Evolutionary conservation across 148 eudicot species (phyloP).

Genomic region (Fagopyrum tataricum): DNA sequence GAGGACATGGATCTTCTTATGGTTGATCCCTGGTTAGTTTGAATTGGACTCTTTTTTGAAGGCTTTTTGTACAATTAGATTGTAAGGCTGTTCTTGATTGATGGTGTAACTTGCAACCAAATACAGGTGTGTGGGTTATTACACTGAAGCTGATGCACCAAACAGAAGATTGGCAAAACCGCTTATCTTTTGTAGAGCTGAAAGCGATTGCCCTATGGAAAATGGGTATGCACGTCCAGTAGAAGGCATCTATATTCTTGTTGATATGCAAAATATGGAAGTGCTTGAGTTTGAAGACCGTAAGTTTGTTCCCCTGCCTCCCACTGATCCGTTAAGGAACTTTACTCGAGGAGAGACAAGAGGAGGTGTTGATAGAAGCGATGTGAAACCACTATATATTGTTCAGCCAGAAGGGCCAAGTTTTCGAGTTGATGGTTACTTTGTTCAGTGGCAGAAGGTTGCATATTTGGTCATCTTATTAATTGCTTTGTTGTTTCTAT

Average conservation of each 20-base stretch:
- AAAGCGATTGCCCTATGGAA: conserved; percentile 98
- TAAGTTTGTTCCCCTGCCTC: conserved; percentile 96
- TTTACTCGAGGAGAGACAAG: conserved; percentile 92
- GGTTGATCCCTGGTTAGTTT: conserved; percentile 94
- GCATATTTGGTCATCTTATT: neutral
- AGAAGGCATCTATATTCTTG: conserved; percentile 93
- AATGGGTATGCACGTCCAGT: conserved; percentile 99
- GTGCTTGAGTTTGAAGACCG: conserved; percentile 94
- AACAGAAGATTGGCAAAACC: conserved; percentile 91
- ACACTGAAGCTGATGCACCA: conserved; percentile 85
- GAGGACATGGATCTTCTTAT: conserved; percentile 97
- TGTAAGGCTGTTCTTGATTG: neutral
- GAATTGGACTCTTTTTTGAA: neutral
- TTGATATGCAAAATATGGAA: conserved; percentile 97
- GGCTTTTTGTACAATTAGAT: neutral
- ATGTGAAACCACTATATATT: conserved; percentile 79
- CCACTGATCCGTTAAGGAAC: conserved; percentile 95
- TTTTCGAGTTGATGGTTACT: conserved; percentile 84
- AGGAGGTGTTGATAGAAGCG: conserved; percentile 99
- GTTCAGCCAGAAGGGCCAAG: conserved; percentile 97
- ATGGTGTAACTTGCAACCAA: neutral
- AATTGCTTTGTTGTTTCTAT: neutral
- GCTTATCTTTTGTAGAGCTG: conserved; percentile 90
- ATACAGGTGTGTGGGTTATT: conserved; percentile 88
- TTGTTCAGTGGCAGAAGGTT: conserved; percentile 98